Evolutionary conservation across 78 protist species (phyloP).

Genomic region (slime mould (Dictyostelium discoideum)): DNA sequence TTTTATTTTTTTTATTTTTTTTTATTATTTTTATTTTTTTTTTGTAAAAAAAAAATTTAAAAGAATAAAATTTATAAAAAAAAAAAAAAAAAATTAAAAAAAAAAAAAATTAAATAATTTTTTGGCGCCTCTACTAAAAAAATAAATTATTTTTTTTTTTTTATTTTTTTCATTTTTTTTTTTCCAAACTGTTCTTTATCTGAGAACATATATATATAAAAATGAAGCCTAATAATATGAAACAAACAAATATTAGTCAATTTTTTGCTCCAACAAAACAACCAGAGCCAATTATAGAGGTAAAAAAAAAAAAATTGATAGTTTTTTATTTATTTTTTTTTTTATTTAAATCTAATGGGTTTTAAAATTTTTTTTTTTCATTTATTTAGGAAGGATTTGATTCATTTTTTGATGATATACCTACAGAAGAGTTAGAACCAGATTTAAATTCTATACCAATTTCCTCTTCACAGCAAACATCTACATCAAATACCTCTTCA

Average conservation of each 20-base stretch:
- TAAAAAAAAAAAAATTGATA: not conserved
- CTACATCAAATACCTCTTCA: not conserved
- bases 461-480: not conserved
- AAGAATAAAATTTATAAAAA: too few relatives aligned
- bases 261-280: not conserved
- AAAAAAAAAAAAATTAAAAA: too few relatives aligned
- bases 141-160: too few relatives aligned
- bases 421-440: not conserved
- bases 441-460: not conserved
- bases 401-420: slow-evolving; percentile 28
- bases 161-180: too few relatives aligned
- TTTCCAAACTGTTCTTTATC: too few relatives aligned
- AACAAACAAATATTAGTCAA: slow-evolving; percentile 13
- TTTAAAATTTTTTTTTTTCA: too few relatives aligned
- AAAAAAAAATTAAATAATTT: too few relatives aligned
- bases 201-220: too few relatives aligned
- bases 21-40: too few relatives aligned
- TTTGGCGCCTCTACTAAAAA: not conserved
- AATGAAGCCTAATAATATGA: not conserved
- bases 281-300: not conserved
- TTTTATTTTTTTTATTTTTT: too few relatives aligned
- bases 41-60: too few relatives aligned
- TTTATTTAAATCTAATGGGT: not conserved
- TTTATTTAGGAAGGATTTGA: slow-evolving; percentile 4
- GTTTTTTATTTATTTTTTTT: not conserved